Evolutionary conservation across 2,329 filamentous ascomycete species (phyloP).

Genomic region (Pleurostoma richardsiae): DNA sequence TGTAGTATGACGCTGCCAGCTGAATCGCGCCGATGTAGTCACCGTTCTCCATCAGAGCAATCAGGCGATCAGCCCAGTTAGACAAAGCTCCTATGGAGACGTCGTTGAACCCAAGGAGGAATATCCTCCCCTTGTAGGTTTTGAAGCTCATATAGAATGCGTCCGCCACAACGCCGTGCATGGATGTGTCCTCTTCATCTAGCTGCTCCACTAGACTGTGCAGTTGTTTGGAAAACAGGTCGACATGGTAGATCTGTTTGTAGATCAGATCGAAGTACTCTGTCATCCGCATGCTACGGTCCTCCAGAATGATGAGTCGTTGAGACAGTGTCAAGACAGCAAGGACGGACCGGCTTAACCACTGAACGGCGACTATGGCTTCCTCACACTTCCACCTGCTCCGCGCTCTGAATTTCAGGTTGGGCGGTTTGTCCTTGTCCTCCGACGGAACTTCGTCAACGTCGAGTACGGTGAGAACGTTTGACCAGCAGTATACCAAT

Average conservation of each 20-base stretch:
- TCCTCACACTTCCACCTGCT: constrained; percentile 93
- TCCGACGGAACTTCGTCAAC: constrained; percentile 67
- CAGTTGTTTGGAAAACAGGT: constrained; percentile 85
- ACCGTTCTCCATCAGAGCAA: constrained; percentile 94
- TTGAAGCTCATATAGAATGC: constrained; percentile 98
- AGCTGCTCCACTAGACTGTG: constrained; percentile 80
- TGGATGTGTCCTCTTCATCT: constrained; percentile 78
- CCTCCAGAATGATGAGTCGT: constrained; percentile 86
- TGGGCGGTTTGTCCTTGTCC: constrained; percentile 72
- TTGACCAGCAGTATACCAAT: constrained; percentile 97
- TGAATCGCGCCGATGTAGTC: constrained; percentile 90
- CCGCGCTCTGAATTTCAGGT: constrained; percentile 73
- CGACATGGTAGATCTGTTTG: constrained; percentile 86
- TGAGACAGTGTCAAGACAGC: constrained; percentile 93
- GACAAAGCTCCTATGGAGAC: constrained; percentile 86
- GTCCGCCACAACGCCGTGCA: constrained; percentile 95
- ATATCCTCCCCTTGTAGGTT: constrained; percentile 88
- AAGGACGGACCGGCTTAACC: constrained; percentile 90
- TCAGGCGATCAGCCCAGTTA: constrained; percentile 92
- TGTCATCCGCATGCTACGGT: constrained; percentile 81
- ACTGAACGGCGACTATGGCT: constrained; percentile 92
- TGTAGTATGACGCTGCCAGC: constrained; percentile 88
- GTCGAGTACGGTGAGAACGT: constrained; percentile 90
- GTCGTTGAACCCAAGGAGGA: constrained; percentile 90
- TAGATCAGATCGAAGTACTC: constrained; percentile 90